Evolutionary conservation across 495 filamentous ascomycete species (phyloP).

Genomic region (Penicillium tannophilum): DNA sequence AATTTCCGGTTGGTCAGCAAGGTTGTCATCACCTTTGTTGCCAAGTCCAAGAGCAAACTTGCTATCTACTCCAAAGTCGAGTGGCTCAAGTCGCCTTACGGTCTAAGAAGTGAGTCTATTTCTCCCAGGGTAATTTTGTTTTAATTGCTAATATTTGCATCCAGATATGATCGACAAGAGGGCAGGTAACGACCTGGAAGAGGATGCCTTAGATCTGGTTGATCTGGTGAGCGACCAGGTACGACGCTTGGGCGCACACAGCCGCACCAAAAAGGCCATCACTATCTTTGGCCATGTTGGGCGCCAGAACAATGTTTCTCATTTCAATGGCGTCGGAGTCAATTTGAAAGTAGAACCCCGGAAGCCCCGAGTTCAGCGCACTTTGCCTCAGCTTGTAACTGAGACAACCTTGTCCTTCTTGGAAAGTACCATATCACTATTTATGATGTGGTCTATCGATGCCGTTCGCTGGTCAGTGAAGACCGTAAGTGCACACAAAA

Average conservation of each 20-base stretch:
- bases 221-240: constrained; percentile 89
- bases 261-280: constrained; percentile 86
- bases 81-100: constrained; percentile 70
- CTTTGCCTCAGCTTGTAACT: constrained; percentile 65
- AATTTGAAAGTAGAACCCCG: constrained; percentile 42
- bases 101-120: constrained; percentile 57
- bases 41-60: constrained; percentile 90
- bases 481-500: constrained; percentile 69
- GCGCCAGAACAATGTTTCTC: constrained; percentile 63
- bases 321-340: constrained; percentile 56
- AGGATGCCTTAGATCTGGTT: constrained; percentile 81
- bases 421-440: constrained; percentile 67
- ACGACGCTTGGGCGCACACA: constrained; percentile 72
- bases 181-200: constrained; percentile 76
- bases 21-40: constrained; percentile 88
- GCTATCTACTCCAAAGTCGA: constrained; percentile 84
- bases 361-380: constrained; percentile 66
- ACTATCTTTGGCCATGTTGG: constrained; percentile 88
- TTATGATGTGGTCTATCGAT: constrained; percentile 74
- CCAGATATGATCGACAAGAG: constrained; percentile 72
- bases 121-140: too few relatives aligned
- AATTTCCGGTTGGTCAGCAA: constrained; percentile 85
- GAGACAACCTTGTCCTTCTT: constrained; percentile 68
- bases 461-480: constrained; percentile 65
- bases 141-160: constrained; percentile 10